These are phyloP conservation scores for Russula foetens DNA, from an alignment of 768 basidiomycete species.

Conservation along the genomic window DNA sequence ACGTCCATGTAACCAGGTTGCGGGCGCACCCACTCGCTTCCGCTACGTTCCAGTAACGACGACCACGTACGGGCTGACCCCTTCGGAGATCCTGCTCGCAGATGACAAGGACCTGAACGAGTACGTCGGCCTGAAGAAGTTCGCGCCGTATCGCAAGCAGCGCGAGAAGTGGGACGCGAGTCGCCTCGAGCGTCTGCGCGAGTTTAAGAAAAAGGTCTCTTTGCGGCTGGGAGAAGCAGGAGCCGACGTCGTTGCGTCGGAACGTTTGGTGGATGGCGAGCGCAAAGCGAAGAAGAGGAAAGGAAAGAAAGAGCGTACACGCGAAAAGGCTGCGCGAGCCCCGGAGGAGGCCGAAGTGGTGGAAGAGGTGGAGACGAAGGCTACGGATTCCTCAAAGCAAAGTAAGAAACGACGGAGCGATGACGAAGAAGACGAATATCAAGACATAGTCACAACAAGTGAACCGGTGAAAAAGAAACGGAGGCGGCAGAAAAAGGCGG, in stretches of 20 bases:
- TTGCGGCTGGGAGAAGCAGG: conserved; percentile 30
- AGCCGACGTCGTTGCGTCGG: conserved; percentile 11
- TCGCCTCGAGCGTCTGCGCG: conserved; percentile 56
- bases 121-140: conserved; percentile 81
- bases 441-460: conserved; percentile 5
- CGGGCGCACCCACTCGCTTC: conserved; percentile 86
- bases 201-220: conserved; percentile 57
- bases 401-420: background rate
- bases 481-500: conserved; percentile 33
- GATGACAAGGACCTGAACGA: conserved; percentile 90
- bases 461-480: conserved; percentile 33
- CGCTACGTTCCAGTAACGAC: conserved; percentile 70
- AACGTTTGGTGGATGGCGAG: conserved; percentile 19
- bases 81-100: conserved; percentile 84
- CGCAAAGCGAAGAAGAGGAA: conserved; percentile 50
- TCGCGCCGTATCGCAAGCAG: conserved; percentile 80
- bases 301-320: conserved; percentile 63
- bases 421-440: conserved; percentile 7
- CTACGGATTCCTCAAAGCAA: background rate
- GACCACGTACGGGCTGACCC: conserved; percentile 59
- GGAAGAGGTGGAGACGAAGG: conserved; percentile 12
- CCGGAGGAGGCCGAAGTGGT: conserved; percentile 22
- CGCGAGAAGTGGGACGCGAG: conserved; percentile 53
- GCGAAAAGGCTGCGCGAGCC: conserved; percentile 33
- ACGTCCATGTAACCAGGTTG: conserved; percentile 47